phyloP scores from a whole-genome alignment of 139 green algal genomes.

The Closterium sp. region DNA sequence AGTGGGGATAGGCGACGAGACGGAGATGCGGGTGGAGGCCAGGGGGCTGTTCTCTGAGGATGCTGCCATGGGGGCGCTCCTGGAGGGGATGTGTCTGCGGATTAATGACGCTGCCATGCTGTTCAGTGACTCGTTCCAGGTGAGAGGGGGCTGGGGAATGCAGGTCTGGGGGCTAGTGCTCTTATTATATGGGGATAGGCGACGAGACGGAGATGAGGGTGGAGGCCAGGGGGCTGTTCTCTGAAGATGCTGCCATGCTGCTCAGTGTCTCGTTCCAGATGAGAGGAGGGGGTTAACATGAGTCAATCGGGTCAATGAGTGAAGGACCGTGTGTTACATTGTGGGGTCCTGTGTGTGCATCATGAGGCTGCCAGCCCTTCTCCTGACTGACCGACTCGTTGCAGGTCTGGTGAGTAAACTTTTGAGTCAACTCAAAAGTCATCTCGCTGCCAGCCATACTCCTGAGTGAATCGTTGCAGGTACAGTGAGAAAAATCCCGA shows the following conservation, averaged over 20 bases:
- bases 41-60: slow-evolving; percentile 43
- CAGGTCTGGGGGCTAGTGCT: no score
- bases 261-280: slow-evolving; percentile 24
- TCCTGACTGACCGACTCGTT: slow-evolving; percentile 24
- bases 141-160: no score
- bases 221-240: slow-evolving; percentile 20
- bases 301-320: no score
- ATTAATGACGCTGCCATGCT: slow-evolving; percentile 25
- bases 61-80: slow-evolving; percentile 25
- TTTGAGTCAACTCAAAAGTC: background rate
- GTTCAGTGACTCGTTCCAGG: slow-evolving; percentile 28
- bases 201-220: slow-evolving; percentile 20
- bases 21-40: slow-evolving; percentile 24
- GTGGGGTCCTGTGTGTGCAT: slow-evolving; percentile 4
- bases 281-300: slow-evolving; percentile 10
- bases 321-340: no score
- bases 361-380: background rate
- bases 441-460: background rate
- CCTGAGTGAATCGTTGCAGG: slow-evolving; percentile 21
- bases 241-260: slow-evolving; percentile 25
- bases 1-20: slow-evolving; percentile 30
- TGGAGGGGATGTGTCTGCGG: slow-evolving; percentile 10
- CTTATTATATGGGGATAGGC: no score
- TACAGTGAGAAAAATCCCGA: no score
- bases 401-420: slow-evolving; percentile 12